Percentiles rank a stretch among this genome's conserved stretches.
phyloP scores from a whole-genome alignment of 163 green algal species.

The Scenedesmus sp. region DNA sequence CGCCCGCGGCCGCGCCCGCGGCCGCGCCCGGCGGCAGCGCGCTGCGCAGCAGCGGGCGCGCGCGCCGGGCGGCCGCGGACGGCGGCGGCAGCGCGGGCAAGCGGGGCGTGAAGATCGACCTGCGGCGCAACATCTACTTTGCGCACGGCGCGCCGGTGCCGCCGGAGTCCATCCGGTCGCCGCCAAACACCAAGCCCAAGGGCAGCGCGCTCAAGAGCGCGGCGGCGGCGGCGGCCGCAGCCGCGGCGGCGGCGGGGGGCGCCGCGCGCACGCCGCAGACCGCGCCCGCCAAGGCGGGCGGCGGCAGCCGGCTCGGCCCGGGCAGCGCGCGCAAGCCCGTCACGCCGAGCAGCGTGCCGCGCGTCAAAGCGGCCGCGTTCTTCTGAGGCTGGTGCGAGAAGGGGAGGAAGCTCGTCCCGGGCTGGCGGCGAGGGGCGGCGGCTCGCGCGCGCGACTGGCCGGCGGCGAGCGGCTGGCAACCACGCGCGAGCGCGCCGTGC shows the following conservation, averaged over 20 bases:
- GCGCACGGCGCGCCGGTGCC: constrained; percentile 57
- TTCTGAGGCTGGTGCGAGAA: constrained; percentile 27
- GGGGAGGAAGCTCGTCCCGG: background rate
- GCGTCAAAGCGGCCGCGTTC: constrained; percentile 30
- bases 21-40: no score
- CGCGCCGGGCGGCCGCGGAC: no score
- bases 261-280: no score
- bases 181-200: constrained; percentile 52
- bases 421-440: no score
- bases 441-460: no score
- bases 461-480: no score
- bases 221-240: constrained; percentile 9
- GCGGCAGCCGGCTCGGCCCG: background rate
- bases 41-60: background rate
- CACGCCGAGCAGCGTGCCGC: constrained; percentile 31
- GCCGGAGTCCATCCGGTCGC: constrained; percentile 57
- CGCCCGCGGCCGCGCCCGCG: background rate
- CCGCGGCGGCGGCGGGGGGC: constrained; percentile 16
- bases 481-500: no score
- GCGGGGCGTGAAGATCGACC: constrained; percentile 48
- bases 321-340: constrained; percentile 25
- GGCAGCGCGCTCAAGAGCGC: constrained; percentile 40
- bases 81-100: background rate
- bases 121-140: constrained; percentile 62
- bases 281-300: constrained; percentile 6